Conservation (phyloP, 2,329 filamentous ascomycete genomes). For the Aspergillus brasiliensis region DNA sequence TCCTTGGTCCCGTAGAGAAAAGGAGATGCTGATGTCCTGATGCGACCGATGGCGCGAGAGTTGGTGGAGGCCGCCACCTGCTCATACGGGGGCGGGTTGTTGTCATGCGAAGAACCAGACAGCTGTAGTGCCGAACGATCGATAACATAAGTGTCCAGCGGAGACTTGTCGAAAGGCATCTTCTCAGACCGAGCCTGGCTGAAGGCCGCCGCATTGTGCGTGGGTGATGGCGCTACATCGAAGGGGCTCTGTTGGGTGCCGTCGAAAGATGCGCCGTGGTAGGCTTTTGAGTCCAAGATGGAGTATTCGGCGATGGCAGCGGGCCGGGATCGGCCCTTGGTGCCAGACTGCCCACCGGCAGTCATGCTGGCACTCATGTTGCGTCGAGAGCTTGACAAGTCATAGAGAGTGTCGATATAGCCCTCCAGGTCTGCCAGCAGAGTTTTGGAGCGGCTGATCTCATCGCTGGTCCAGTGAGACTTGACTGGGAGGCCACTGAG, state of each 20-base stretch:
- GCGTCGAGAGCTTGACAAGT: constrained; percentile 60
- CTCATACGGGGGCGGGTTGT: constrained; percentile 47
- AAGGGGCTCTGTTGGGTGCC: constrained; percentile 30
- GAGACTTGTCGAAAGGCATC: constrained; percentile 23
- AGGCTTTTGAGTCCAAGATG: constrained; percentile 33
- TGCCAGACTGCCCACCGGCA: constrained; percentile 30
- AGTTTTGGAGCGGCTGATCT: constrained; percentile 58
- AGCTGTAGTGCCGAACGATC: constrained; percentile 44
- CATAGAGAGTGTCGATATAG: constrained; percentile 66
- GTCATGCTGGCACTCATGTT: constrained; percentile 45
- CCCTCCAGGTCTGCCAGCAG: constrained; percentile 63
- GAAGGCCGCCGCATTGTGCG: constrained; percentile 10
- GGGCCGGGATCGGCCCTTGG: constrained; percentile 23
- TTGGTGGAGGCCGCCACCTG: constrained; percentile 45
- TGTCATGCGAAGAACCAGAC: constrained; percentile 41
- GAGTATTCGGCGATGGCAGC: constrained; percentile 26
- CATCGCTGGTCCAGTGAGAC: constrained; percentile 51
- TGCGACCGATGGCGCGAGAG: constrained; percentile 44
- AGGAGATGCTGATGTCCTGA: constrained; percentile 42
- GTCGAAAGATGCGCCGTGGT: constrained; percentile 42
- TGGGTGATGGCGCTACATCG: constrained; percentile 27
- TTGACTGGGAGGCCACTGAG: constrained; percentile 39
- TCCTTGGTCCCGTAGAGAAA: constrained; percentile 35
- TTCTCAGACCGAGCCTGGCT: constrained; percentile 20
- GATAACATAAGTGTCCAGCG: constrained; percentile 39